These are phyloP conservation scores for Waltergamsia citrina DNA, from an alignment of 2,329 filamentous ascomycete genomes.

Conservation along the genomic window DNA sequence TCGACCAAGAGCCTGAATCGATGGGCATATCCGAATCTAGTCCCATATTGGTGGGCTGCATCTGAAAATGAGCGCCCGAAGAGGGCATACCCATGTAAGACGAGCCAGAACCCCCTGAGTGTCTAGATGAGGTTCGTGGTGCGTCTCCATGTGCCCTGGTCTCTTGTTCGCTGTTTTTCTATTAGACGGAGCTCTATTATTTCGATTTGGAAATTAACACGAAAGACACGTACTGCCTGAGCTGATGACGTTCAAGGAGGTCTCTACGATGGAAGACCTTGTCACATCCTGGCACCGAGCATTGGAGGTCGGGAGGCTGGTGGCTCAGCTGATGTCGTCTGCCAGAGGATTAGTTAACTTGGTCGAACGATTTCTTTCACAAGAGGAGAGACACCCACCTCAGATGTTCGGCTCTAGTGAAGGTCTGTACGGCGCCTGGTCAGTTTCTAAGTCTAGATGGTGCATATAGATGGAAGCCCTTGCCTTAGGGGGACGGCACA, in stretches of 20 bases:
- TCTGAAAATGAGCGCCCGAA: no score
- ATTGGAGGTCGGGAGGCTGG: slow-evolving; percentile 40
- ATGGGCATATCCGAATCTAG: no score
- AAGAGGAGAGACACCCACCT: slow-evolving; percentile 29
- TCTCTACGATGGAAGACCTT: slow-evolving; percentile 50
- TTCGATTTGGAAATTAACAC: no score
- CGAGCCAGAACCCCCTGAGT: neutral
- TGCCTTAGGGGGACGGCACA: slow-evolving; percentile 43
- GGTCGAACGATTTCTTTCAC: no score
- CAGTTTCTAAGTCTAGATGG: slow-evolving; percentile 2
- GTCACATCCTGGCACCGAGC: slow-evolving; percentile 43
- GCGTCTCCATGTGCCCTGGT: neutral
- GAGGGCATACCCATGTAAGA: no score
- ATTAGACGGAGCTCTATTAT: no score
- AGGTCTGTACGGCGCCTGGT: slow-evolving; percentile 41
- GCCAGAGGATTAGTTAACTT: neutral
- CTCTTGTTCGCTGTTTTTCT: slow-evolving; percentile 4
- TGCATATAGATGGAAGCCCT: neutral
- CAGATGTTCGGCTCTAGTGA: slow-evolving; percentile 53
- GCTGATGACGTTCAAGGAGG: slow-evolving; percentile 46
- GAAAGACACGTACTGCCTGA: slow-evolving; percentile 30
- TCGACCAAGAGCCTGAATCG: no score
- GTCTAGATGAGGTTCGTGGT: neutral
- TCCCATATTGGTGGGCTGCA: no score
- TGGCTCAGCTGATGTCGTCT: slow-evolving; percentile 55